Evolutionary conservation across 768 basidiomycete species (phyloP), one percentile per base, ranked within the genome.

Genomic region (Porphyrellus cyaneotinctus): DNA sequence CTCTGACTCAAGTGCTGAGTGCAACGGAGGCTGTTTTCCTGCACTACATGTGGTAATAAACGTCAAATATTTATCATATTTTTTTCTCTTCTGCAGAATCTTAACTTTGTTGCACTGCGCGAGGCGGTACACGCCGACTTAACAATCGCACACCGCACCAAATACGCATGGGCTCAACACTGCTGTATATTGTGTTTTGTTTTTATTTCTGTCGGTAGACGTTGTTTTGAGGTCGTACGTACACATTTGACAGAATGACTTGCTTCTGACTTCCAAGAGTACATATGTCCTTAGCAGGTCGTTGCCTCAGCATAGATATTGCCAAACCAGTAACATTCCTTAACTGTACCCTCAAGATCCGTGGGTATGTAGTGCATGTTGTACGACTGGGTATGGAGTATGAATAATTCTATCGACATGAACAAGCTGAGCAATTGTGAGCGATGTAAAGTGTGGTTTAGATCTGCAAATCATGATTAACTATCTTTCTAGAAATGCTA

Each of bases 221-320:
- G 48, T 52, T 54, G 43, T 51, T 51, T 44, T 53, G 39, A 9
- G 36, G 20, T 35, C 26, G 43, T 49, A 50, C 45, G 43, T 62
- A 59, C 53, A 48, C 30, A 47, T 15, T 33, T 45, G 30, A 48
- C 43, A 42, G 39, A 14, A 54, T 24, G n/a, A 31, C 37, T 32
- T 47, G 50, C 51, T 53, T 46, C 49, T 41, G 23, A n/a, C 23
- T 43, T 41, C 33, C 49, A 52, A 36, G 47, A 47, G 24, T 18
- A 33, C 36, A 37, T 18, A 15, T n/a, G 22, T 37, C 38, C 41
- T 30, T 12, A 11, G 23, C 42, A 28, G 33, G 18, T 32, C 47
- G 8, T 22, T 22, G 6, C 24, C 26, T 13, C 7, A 8, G 26
- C 3, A 18, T 30, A 26, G 38, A 37, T n/a, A 42, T 54, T 49